Evolutionary conservation across 495 filamentous ascomycete species (phyloP).

Genomic region (Penicillium soppii): DNA sequence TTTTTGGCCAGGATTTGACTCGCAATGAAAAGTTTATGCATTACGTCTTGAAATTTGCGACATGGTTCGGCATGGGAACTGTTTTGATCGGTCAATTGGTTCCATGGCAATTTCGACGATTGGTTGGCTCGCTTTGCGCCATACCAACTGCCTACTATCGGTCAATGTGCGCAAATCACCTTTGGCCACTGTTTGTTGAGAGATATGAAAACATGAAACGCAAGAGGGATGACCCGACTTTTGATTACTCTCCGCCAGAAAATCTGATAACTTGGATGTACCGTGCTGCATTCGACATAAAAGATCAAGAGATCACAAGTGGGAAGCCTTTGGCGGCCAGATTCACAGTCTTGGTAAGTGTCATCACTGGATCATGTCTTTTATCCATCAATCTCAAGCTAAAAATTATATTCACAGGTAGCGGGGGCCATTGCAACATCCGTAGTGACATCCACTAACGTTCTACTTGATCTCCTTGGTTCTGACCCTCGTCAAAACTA

Average conservation of each 20-base stretch:
- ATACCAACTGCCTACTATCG: not conserved
- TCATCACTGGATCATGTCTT: no score
- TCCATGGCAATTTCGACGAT: not conserved
- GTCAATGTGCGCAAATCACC: not conserved
- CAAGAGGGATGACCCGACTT: not conserved
- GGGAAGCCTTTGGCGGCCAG: not conserved
- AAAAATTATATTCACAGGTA: no score
- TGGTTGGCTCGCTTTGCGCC: not conserved
- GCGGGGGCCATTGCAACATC: not conserved
- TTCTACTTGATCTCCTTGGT: not conserved
- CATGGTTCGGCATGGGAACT: not conserved
- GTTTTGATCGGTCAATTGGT: not conserved
- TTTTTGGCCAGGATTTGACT: not conserved
- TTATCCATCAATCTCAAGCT: no score
- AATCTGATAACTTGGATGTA: not conserved
- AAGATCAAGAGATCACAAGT: not conserved
- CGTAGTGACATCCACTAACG: not conserved
- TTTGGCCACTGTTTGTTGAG: not conserved
- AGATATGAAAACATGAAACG: not conserved
- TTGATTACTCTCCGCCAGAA: not conserved
- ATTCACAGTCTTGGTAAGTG: not conserved
- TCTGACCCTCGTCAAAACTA: not conserved
- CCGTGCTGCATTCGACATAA: not conserved
- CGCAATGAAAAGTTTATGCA: not conserved
- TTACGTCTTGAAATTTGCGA: not conserved